Percentiles rank a stretch among this genome's conserved stretches.
These are phyloP conservation scores for Bipolaris sorokiniana DNA, from an alignment of 2,329 filamentous ascomycete genomes.

Conservation along the genomic window DNA sequence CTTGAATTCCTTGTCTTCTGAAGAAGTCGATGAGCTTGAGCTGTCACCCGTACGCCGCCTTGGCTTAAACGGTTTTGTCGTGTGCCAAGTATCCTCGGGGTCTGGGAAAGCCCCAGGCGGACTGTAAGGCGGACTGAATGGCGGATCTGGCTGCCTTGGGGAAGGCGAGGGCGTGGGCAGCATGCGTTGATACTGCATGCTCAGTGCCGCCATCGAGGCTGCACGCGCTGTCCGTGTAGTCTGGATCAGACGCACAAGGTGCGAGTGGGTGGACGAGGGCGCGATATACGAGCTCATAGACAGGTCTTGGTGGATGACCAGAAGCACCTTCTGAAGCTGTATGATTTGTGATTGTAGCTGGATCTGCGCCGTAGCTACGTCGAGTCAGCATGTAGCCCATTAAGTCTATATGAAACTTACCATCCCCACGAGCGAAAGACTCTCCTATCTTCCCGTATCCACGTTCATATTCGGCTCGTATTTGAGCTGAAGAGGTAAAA, in stretches of 20 bases:
- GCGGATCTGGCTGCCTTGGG: slow-evolving; percentile 11
- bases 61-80: slow-evolving; percentile 10
- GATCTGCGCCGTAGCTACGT: slow-evolving; percentile 34
- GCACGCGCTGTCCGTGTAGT: slow-evolving; percentile 35
- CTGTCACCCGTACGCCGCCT: slow-evolving; percentile 15
- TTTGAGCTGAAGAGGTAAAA: slow-evolving; percentile 29
- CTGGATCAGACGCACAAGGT: slow-evolving; percentile 37
- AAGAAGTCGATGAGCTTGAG: slow-evolving; percentile 12
- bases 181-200: slow-evolving; percentile 40
- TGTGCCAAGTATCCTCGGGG: slow-evolving; percentile 12
- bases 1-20: slow-evolving; percentile 11
- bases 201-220: slow-evolving; percentile 37
- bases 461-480: slow-evolving; percentile 38
- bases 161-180: slow-evolving; percentile 2
- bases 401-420: slow-evolving; percentile 20
- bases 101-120: slow-evolving; percentile 30
- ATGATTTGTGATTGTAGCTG: slow-evolving; percentile 45
- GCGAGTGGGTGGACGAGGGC: slow-evolving; percentile 34
- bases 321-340: slow-evolving; percentile 36
- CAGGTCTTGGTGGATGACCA: slow-evolving; percentile 39
- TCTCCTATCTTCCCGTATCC: slow-evolving; percentile 40
- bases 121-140: slow-evolving; percentile 18
- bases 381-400: slow-evolving; percentile 7
- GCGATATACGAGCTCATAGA: slow-evolving; percentile 30
- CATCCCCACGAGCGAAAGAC: slow-evolving; percentile 40